Base-by-base conservation (phyloP, 108 stramenopile species). In the Nitzschia sp. region DNA sequence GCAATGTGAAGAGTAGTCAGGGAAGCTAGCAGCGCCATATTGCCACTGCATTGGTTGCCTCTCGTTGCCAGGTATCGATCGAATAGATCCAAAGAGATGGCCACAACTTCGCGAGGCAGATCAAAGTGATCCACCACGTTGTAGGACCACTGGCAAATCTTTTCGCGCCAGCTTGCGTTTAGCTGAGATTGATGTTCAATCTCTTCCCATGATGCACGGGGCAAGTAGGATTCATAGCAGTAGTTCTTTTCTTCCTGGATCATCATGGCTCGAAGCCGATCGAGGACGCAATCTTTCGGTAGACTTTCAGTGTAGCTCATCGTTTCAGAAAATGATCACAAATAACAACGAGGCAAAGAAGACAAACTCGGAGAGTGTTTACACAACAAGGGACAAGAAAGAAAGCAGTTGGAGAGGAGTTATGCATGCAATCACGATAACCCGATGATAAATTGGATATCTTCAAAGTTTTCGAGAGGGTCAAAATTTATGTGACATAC, bases 71-170 rank as follows among this genome's bases (percentile, higher is more conserved):
- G 75, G 67, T 68, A 93, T 6, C 89, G 85, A 80, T 93, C 92
- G 60, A 93, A 93, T 19, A 88, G 74, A 28, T 76, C 74, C 54
- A 93, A 59, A 19, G 75, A 75, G 27, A 90, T 76, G 31, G 87
- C 87, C 31, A 90, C 89, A 32, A 87, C 81, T 63, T 93, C 87
- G 9, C 92, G 78, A 0, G 83, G 85, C 21, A 93, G 64, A 28
- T 90, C 86, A 65, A 90, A 93, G 75, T 93, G 91, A 75, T 93
- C 91, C 6, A 93, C 80, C 3, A 93, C 92, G 61, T 85, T 89
- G 79, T 86, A 92, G 15, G 78, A 77, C 88, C 91, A 92, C 27
- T 89, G 85, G 70, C 84, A 86, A 19, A 91, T 89, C 79, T 91
- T 91, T 63, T 89, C 90, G 23, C 91, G 54, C 91, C 91, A 92